These are phyloP conservation scores for Stylonectria norvegica DNA, from an alignment of 2,329 filamentous ascomycete species.

Conservation along the genomic window DNA sequence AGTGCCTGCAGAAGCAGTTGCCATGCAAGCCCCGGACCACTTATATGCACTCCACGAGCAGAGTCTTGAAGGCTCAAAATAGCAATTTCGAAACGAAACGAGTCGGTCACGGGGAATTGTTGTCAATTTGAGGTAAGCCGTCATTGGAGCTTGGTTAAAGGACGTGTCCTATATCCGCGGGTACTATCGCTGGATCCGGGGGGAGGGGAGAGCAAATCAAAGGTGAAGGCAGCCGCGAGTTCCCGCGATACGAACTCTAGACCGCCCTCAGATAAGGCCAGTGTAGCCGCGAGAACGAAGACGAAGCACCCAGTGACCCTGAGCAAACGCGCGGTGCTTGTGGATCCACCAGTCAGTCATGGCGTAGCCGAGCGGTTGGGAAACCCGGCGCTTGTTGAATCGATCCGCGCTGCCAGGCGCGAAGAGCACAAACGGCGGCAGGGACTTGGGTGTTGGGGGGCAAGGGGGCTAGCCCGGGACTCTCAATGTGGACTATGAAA, in stretches of 20 bases:
- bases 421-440: conserved; percentile 12
- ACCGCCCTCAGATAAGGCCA: not conserved
- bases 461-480: too few species aligned
- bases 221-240: too few species aligned
- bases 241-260: not conserved
- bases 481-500: conserved; percentile 16
- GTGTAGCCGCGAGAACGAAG: conserved; percentile 8
- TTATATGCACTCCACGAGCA: not conserved
- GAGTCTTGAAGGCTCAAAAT: not conserved
- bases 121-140: not conserved
- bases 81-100: not conserved
- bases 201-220: not conserved
- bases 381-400: conserved; percentile 21
- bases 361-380: conserved; percentile 21
- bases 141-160: not conserved
- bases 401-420: conserved; percentile 7
- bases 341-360: conserved; percentile 9
- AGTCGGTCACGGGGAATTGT: too few species aligned
- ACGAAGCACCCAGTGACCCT: conserved; percentile 13
- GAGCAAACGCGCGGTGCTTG: conserved; percentile 13
- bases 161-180: not conserved
- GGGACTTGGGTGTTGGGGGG: conserved; percentile 15
- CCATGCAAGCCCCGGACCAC: not conserved
- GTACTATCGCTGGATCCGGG: not conserved
- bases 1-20: not conserved